phyloP scores from a whole-genome alignment of 441 rosid species.

The Pelargonium citronellum region DNA sequence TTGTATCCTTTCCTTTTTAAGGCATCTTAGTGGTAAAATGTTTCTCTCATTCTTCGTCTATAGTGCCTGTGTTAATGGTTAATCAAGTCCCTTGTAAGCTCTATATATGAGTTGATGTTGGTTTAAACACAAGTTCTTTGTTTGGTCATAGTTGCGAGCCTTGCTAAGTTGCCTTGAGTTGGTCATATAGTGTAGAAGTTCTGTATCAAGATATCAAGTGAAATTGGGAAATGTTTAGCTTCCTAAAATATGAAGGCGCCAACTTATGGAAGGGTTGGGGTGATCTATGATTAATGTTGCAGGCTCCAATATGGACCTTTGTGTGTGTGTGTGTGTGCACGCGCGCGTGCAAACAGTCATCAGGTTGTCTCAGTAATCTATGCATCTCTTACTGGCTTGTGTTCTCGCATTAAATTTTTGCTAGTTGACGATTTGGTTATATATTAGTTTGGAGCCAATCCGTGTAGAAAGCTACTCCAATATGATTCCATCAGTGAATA shows the following conservation, averaged over 20 bases:
- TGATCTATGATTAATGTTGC: not conserved
- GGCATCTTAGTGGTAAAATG: not conserved
- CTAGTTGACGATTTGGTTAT: not conserved
- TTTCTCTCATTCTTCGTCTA: not conserved
- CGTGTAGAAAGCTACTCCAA: not conserved
- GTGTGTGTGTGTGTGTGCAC: not conserved
- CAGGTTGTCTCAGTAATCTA: not conserved
- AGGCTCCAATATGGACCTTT: not conserved
- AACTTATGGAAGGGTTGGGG: not conserved
- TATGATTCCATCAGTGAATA: not conserved
- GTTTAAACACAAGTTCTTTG: not conserved
- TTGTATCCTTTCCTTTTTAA: not conserved
- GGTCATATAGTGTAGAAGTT: not conserved
- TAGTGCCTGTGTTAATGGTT: not conserved
- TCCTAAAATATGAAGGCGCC: not conserved
- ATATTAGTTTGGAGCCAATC: not conserved
- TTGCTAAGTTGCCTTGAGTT: not conserved
- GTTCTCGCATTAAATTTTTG: not conserved
- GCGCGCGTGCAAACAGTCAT: not conserved
- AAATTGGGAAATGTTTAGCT: not conserved
- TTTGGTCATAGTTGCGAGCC: not conserved
- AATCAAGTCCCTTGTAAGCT: not conserved
- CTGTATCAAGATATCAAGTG: conserved; percentile 2
- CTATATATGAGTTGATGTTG: not conserved
- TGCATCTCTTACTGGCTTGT: conserved; percentile 3